These are phyloP conservation scores for Leccinum boreale DNA, from an alignment of 768 basidiomycete species.

Conservation along the genomic window DNA sequence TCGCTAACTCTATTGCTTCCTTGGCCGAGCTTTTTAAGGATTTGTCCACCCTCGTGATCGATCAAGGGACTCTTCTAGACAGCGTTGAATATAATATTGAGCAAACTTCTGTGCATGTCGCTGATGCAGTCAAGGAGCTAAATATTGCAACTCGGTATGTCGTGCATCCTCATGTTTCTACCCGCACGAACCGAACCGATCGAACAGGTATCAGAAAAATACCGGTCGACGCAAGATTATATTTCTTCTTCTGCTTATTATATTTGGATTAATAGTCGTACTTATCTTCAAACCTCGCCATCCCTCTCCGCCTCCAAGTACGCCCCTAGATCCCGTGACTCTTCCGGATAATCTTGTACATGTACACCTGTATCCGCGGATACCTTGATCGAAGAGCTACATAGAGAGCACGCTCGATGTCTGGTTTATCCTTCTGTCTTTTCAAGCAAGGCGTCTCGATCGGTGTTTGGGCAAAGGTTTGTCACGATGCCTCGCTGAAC, in stretches of 20 bases:
- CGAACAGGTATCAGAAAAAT: constrained; percentile 82
- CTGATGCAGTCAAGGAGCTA: constrained; percentile 83
- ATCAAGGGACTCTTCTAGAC: constrained; percentile 96
- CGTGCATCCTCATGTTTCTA: not conserved
- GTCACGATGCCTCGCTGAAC: constrained; percentile 5
- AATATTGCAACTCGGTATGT: constrained; percentile 76
- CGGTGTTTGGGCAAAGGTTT: constrained; percentile 14
- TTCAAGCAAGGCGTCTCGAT: constrained; percentile 1
- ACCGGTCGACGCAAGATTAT: constrained; percentile 93
- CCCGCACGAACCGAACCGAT: not conserved
- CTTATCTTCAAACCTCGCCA: constrained; percentile 90
- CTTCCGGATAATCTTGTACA: constrained; percentile 27
- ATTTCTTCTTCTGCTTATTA: constrained; percentile 84
- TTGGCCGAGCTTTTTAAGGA: constrained; percentile 97
- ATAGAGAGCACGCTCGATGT: constrained; percentile 14
- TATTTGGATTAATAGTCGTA: constrained; percentile 81
- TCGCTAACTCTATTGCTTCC: constrained; percentile 87
- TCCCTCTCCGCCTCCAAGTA: constrained; percentile 35
- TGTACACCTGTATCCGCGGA: constrained; percentile 32
- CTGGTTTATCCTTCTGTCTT: constrained; percentile 5
- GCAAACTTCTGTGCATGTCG: constrained; percentile 76
- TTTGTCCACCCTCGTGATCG: constrained; percentile 87
- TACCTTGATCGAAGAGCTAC: constrained; percentile 23
- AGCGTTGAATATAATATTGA: constrained; percentile 98
- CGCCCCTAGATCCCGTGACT: constrained; percentile 25